Conservation (phyloP, 75 land plant species). For the Gnetum montanum region DNA sequence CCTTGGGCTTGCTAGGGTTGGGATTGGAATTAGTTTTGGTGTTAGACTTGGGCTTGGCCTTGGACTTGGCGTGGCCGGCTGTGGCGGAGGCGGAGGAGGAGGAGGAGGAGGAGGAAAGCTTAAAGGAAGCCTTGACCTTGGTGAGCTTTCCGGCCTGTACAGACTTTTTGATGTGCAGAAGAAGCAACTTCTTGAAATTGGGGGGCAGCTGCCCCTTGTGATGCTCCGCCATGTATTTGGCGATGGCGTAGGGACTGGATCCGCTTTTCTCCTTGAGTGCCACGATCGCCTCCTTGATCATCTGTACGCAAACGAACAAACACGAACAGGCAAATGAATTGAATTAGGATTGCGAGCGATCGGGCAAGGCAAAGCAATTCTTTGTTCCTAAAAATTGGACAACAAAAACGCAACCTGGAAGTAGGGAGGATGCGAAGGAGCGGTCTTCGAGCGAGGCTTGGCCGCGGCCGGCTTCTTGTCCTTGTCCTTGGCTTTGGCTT, state of each 20-base stretch:
- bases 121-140: slow-evolving; percentile 11
- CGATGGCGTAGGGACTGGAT: slow-evolving; percentile 13
- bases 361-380: neutral
- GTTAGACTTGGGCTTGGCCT: neutral
- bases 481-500: slow-evolving; percentile 1
- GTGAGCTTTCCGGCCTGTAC: slow-evolving; percentile 5
- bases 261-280: slow-evolving; percentile 15
- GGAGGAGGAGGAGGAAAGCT: slow-evolving; percentile 12
- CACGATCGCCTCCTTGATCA: slow-evolving; percentile 14
- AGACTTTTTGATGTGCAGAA: slow-evolving; percentile 5
- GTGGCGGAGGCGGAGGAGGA: slow-evolving; percentile 13
- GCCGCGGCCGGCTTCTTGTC: slow-evolving; percentile 32
- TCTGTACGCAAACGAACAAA: neutral
- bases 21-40: neutral
- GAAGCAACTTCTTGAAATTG: slow-evolving; percentile 11
- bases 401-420: slow-evolving; percentile 33
- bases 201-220: slow-evolving; percentile 12
- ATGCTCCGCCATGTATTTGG: slow-evolving; percentile 12
- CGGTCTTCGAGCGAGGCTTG: slow-evolving; percentile 9
- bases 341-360: neutral
- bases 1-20: neutral
- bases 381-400: neutral
- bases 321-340: neutral
- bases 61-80: slow-evolving; percentile 3
- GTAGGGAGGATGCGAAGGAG: slow-evolving; percentile 65